These are phyloP conservation scores for Saturnispora silvae DNA, from an alignment of 805 yeast species.

Conservation along the genomic window DNA sequence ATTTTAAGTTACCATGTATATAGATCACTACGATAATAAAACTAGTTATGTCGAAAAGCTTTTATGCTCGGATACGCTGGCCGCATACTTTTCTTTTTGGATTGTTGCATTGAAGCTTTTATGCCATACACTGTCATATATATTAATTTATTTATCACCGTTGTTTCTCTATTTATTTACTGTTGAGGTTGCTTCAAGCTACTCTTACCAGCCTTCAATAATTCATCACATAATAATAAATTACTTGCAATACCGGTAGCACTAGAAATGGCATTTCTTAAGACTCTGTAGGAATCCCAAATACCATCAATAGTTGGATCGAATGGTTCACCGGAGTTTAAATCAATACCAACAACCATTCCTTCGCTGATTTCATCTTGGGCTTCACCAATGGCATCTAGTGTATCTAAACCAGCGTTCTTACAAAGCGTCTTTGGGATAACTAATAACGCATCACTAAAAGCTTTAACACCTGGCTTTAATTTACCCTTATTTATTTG, in stretches of 20 bases:
- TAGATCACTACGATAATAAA: too few relatives aligned
- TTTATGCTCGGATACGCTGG: too few relatives aligned
- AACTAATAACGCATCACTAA: slow-evolving; percentile 81
- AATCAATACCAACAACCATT: slow-evolving; percentile 80
- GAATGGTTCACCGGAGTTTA: slow-evolving; percentile 87
- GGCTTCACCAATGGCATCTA: slow-evolving; percentile 79
- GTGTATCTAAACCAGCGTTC: slow-evolving; percentile 88
- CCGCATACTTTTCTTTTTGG: too few relatives aligned
- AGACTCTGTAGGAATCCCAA: slow-evolving; percentile 92
- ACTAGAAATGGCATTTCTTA: slow-evolving; percentile 84
- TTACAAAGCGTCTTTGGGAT: slow-evolving; percentile 88
- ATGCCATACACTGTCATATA: too few relatives aligned
- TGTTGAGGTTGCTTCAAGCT: slow-evolving; percentile 72
- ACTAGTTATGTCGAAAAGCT: too few relatives aligned
- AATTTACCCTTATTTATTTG: slow-evolving; percentile 64
- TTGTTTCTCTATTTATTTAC: too few relatives aligned
- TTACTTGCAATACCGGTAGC: slow-evolving; percentile 94
- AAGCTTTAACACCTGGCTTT: slow-evolving; percentile 86
- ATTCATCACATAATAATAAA: slow-evolving; percentile 86
- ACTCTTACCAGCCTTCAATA: slow-evolving; percentile 92
- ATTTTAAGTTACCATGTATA: too few relatives aligned
- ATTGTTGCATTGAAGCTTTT: too few relatives aligned
- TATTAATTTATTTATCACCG: neutral
- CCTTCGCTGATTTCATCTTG: slow-evolving; percentile 83
- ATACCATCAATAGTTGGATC: slow-evolving; percentile 91